Evolutionary conservation across 306 rosid species (phyloP), one percentile per base, ranked within the genome.

Genomic region (Quercus bicolor): DNA sequence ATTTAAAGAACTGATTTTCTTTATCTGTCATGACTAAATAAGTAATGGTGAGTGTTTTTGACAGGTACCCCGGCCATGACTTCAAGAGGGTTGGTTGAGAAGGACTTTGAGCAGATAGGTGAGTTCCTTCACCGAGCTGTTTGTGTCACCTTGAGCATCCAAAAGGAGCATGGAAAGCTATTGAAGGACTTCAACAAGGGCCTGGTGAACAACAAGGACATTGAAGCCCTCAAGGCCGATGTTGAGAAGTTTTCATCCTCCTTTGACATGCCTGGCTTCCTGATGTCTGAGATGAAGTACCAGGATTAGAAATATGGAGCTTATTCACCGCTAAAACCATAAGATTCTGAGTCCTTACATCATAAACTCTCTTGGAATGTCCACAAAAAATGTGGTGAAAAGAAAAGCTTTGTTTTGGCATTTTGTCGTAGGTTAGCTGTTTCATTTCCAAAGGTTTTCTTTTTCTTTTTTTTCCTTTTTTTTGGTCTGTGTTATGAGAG

Each of bases 111-210:
- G 84, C 87, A 90, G 91, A 91, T 94, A 1, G 98, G 87, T n/a
- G 98, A 90, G 82, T 91, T 94, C 87, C 97, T 94, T 79, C 97
- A 94, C 85, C 89, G 93, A n/a, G 97, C 98, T 0, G 94, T 94
- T 73, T 75, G 86, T 55, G 72, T 89, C 75, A 94, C 98, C 72
- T 75, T 94, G 84, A 84, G 68, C 66, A 86, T 94, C 83, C 98
- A 91, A 83, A 91, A 86, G 80, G 92, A 94, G 78, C 31, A 78
- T 43, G 98, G 98, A 61, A 91, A 94, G 81, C 91, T 94, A 68
- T 83, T 94, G 91, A 94, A 94, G 86, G 98, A 94, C 87, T 94
- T 94, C 94, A 94, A 90, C 93, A 94, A 91, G 87, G 98, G 98
- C 2, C 80, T 94, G 68, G 87, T 83, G 75, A 90, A 89, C 88